phyloP scores from a whole-genome alignment of 2,329 filamentous ascomycete species.

The Aspergillus tamarii region DNA sequence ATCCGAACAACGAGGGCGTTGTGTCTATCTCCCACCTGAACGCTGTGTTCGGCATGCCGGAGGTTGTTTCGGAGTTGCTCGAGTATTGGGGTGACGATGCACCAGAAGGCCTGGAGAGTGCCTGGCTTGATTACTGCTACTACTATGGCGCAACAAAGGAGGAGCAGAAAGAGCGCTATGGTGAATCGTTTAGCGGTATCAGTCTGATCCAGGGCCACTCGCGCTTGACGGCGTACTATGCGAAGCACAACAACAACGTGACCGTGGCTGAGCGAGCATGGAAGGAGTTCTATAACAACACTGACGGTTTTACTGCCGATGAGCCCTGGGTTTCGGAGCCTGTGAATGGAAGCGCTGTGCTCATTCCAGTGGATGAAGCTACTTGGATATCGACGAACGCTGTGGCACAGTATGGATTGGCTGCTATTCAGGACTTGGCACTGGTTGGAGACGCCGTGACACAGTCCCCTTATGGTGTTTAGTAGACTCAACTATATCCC shows the following conservation, averaged over 20 bases:
- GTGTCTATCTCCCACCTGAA: slow-evolving; percentile 60
- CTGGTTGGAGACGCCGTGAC: slow-evolving; percentile 1
- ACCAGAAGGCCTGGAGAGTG: slow-evolving; percentile 55
- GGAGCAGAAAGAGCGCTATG: slow-evolving; percentile 60
- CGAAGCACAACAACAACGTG: slow-evolving; percentile 47
- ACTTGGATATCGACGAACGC: slow-evolving; percentile 62
- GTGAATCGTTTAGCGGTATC: slow-evolving; percentile 51
- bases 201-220: slow-evolving; percentile 62
- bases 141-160: slow-evolving; percentile 56
- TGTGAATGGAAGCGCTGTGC: slow-evolving; percentile 49
- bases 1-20: slow-evolving; percentile 55
- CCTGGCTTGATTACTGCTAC: slow-evolving; percentile 64
- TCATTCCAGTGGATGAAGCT: slow-evolving; percentile 58
- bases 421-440: slow-evolving; percentile 58
- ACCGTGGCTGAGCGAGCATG: slow-evolving; percentile 57
- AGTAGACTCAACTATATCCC: background rate
- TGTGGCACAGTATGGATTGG: slow-evolving; percentile 60
- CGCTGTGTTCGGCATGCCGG: slow-evolving; percentile 62
- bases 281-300: slow-evolving; percentile 51
- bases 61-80: slow-evolving; percentile 60
- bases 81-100: slow-evolving; percentile 52
- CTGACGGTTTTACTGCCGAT: slow-evolving; percentile 21
- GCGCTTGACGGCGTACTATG: slow-evolving; percentile 60
- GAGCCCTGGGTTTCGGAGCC: slow-evolving; percentile 14
- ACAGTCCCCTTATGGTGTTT: background rate